Evolutionary conservation across 352 stramenopile species (phyloP).

Genomic region (Pythium monospermum): DNA sequence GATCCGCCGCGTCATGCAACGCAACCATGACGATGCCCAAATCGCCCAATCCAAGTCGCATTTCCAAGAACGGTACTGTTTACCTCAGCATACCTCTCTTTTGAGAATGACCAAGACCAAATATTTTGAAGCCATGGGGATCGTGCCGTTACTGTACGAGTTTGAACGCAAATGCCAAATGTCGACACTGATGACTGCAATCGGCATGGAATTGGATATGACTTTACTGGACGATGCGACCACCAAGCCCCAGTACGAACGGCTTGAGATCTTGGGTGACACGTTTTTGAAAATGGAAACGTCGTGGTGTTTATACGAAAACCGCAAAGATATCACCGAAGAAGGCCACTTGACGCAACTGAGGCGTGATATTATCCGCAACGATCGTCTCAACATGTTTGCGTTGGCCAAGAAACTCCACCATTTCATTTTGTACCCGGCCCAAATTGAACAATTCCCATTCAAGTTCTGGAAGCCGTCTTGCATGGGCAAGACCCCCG

Average conservation of each 20-base stretch:
- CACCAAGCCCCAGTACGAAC: slow-evolving; percentile 81
- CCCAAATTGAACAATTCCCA: slow-evolving; percentile 74
- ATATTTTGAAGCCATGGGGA: slow-evolving; percentile 76
- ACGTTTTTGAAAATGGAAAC: slow-evolving; percentile 86
- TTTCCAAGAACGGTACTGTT: slow-evolving; percentile 72
- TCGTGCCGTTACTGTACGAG: slow-evolving; percentile 82
- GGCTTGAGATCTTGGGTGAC: slow-evolving; percentile 77
- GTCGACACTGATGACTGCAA: slow-evolving; percentile 76
- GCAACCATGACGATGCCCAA: slow-evolving; percentile 55
- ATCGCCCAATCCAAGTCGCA: slow-evolving; percentile 51
- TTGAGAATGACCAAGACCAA: slow-evolving; percentile 59
- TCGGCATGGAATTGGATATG: slow-evolving; percentile 73
- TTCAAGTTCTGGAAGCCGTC: slow-evolving; percentile 85
- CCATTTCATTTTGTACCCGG: slow-evolving; percentile 76
- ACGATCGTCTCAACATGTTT: slow-evolving; percentile 77
- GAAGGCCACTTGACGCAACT: slow-evolving; percentile 72
- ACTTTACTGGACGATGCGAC: slow-evolving; percentile 73
- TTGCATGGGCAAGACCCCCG: slow-evolving; percentile 80
- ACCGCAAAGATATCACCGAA: slow-evolving; percentile 59
- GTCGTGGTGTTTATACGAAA: slow-evolving; percentile 79
- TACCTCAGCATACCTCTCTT: slow-evolving; percentile 66
- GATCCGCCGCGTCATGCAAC: slow-evolving; percentile 79
- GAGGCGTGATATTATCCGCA: slow-evolving; percentile 82
- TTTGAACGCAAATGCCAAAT: slow-evolving; percentile 88
- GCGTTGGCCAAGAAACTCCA: slow-evolving; percentile 51